A percentile compares a stretch with the other conserved stretches of the same genome.
Evolutionary conservation across 2,329 filamentous ascomycete species (phyloP).

Genomic region (Moelleriella libera): DNA sequence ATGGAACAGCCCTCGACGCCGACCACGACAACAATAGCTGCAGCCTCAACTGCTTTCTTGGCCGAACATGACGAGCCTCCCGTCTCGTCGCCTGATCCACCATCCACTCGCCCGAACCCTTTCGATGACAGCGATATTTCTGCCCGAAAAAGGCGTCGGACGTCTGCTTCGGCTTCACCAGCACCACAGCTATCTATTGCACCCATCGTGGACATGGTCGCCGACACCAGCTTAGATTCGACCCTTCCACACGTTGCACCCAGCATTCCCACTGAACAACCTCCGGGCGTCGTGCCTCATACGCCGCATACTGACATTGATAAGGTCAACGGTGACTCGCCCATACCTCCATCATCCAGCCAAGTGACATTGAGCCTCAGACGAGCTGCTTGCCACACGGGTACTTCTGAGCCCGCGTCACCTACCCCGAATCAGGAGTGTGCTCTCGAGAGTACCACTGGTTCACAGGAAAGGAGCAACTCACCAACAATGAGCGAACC

Average conservation of each 20-base stretch:
- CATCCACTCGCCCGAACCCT: constrained; percentile 48
- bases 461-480: neutral
- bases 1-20: constrained; percentile 39
- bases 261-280: neutral
- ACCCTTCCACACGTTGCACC: constrained; percentile 2
- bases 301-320: constrained; percentile 21
- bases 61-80: constrained; percentile 11
- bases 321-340: constrained; percentile 15
- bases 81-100: constrained; percentile 41
- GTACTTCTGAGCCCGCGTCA: neutral
- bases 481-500: neutral
- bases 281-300: neutral
- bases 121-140: constrained; percentile 44
- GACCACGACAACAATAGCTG: constrained; percentile 29
- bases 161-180: constrained; percentile 40
- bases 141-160: constrained; percentile 48
- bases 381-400: constrained; percentile 14
- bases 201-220: constrained; percentile 7
- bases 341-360: constrained; percentile 32
- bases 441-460: neutral
- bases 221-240: constrained; percentile 10
- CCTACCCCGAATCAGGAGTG: neutral
- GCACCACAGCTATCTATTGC: constrained; percentile 22
- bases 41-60: constrained; percentile 18
- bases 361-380: constrained; percentile 48